These are phyloP conservation scores for Alternaria infectoria DNA, from an alignment of 2,329 filamentous ascomycete species.

Conservation along the genomic window DNA sequence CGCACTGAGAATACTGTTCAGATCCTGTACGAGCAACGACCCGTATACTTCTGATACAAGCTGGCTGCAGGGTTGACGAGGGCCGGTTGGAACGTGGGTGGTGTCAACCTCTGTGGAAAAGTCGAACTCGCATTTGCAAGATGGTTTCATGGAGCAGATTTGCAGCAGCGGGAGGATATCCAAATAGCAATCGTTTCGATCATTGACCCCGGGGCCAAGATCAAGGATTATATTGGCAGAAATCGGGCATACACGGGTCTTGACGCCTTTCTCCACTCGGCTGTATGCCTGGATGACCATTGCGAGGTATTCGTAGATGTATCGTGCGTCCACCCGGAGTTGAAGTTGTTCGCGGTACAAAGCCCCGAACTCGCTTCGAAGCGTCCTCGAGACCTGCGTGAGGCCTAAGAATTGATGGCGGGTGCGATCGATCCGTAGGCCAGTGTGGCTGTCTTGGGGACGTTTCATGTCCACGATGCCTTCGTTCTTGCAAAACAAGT, in stretches of 20 bases:
- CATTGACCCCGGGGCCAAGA: background rate
- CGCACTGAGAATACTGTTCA: background rate
- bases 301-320: background rate
- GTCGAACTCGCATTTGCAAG: background rate
- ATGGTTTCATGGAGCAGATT: background rate
- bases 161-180: background rate
- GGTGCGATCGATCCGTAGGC: background rate
- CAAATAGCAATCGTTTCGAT: background rate
- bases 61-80: background rate
- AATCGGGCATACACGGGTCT: background rate
- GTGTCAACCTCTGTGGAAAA: background rate
- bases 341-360: background rate
- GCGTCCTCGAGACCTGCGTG: background rate
- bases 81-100: background rate
- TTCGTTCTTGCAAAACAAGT: background rate
- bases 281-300: background rate
- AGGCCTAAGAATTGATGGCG: background rate
- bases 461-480: background rate
- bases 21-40: background rate
- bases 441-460: background rate
- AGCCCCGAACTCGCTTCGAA: background rate
- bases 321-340: background rate
- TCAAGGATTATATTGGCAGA: background rate
- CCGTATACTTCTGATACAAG: background rate
- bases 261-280: background rate